A percentile compares a stretch with the other conserved stretches of the same genome.
Evolutionary conservation across 805 yeast genomes (phyloP).

Genomic region (Nakazawaea ishiwadae): DNA sequence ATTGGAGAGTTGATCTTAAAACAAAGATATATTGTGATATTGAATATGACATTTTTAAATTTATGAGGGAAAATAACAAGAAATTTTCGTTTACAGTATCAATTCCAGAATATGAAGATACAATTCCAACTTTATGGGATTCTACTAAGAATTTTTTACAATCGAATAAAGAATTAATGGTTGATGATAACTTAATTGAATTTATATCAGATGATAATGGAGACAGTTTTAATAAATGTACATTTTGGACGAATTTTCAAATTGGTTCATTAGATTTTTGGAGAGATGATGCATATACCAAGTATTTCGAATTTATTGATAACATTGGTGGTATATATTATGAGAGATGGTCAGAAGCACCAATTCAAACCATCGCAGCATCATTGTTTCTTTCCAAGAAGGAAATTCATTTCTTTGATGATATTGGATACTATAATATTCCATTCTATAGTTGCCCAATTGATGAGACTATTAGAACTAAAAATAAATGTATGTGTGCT

Average conservation of each 20-base stretch:
- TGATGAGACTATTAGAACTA: slow-evolving; percentile 49
- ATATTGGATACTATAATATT: slow-evolving; percentile 78
- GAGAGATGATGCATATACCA: slow-evolving; percentile 65
- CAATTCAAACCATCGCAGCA: slow-evolving; percentile 86
- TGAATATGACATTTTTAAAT: slow-evolving; percentile 75
- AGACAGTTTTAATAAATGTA: slow-evolving; percentile 70
- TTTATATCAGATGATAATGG: slow-evolving; percentile 73
- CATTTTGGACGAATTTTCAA: slow-evolving; percentile 91
- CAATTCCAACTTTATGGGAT: slow-evolving; percentile 76
- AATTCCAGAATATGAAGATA: slow-evolving; percentile 65
- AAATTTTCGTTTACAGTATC: slow-evolving; percentile 76
- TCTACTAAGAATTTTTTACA: slow-evolving; percentile 58
- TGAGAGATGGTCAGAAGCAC: slow-evolving; percentile 95
- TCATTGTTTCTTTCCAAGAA: slow-evolving; percentile 67
- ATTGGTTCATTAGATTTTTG: slow-evolving; percentile 70
- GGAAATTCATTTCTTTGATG: slow-evolving; percentile 75
- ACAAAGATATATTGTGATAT: slow-evolving; percentile 78
- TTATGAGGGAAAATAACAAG: slow-evolving; percentile 72
- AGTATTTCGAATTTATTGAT: slow-evolving; percentile 72
- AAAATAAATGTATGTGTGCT: slow-evolving; percentile 68
- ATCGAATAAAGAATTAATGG: slow-evolving; percentile 55
- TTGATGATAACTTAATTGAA: slow-evolving; percentile 58
- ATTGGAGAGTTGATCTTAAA: slow-evolving; percentile 95
- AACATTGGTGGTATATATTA: slow-evolving; percentile 87
- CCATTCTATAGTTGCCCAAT: slow-evolving; percentile 83